These are phyloP conservation scores for Penicillium dipodomyicola DNA, from an alignment of 495 filamentous ascomycete species.

Conservation along the genomic window DNA sequence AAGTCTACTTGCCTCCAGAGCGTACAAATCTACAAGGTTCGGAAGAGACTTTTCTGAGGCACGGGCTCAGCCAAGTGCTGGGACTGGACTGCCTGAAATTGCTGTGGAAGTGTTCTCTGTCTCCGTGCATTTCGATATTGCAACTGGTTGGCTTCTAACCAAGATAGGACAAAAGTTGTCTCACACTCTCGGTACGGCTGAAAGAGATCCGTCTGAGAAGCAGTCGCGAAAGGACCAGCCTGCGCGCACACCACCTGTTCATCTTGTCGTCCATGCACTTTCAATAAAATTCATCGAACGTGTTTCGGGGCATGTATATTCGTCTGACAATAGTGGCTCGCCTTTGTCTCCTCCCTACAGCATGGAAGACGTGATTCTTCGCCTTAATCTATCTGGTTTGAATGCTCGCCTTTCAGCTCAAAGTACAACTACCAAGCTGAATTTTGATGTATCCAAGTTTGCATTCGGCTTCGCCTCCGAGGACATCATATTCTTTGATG, in stretches of 20 bases:
- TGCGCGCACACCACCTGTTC: constrained; percentile 39
- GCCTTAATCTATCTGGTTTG: constrained; percentile 27
- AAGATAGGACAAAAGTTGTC: constrained; percentile 58
- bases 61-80: constrained; percentile 5
- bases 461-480: constrained; percentile 70
- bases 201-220: constrained; percentile 9
- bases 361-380: constrained; percentile 40
- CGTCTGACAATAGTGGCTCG: constrained; percentile 12
- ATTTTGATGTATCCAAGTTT: constrained; percentile 59
- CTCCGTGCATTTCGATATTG: constrained; percentile 62
- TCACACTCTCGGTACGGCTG: constrained; percentile 34
- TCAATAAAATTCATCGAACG: constrained; percentile 65
- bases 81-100: constrained; percentile 25
- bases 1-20: constrained; percentile 31
- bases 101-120: constrained; percentile 57
- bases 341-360: constrained; percentile 22
- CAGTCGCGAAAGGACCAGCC: constrained; percentile 3
- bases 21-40: constrained; percentile 23
- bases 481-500: constrained; percentile 71
- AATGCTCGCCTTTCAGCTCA: constrained; percentile 24
- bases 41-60: constrained; percentile 23
- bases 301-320: constrained; percentile 45
- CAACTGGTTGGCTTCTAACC: constrained; percentile 62
- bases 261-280: constrained; percentile 52
- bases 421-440: constrained; percentile 26